Percentiles rank a stretch among this genome's conserved stretches.
Evolutionary conservation across 176 grass and related monocot species (phyloP).

Genomic region (Triticum urartu): DNA sequence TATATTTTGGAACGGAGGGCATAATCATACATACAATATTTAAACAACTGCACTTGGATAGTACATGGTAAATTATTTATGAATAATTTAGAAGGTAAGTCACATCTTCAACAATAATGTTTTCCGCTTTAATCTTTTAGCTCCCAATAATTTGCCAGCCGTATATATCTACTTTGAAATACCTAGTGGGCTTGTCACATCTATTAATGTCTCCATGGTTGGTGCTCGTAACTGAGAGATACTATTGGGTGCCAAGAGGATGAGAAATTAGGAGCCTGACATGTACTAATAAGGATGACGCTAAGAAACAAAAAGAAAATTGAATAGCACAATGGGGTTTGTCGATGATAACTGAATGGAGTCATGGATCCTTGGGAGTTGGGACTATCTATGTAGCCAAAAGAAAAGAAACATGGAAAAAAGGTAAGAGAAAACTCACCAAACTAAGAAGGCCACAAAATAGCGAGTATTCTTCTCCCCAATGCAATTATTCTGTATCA

Average conservation of each 20-base stretch:
- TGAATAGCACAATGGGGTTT: background rate
- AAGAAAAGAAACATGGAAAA: background rate
- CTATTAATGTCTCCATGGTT: constrained; percentile 13
- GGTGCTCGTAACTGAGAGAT: background rate
- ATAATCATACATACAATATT: background rate
- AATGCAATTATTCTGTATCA: constrained; percentile 94
- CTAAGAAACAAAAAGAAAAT: constrained; percentile 1
- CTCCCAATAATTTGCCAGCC: background rate
- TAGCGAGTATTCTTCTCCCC: constrained; percentile 98
- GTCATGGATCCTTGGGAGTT: background rate
- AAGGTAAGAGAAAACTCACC: constrained; percentile 55
- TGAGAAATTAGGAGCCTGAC: background rate
- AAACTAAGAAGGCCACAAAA: constrained; percentile 94
- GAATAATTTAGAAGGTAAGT: background rate
- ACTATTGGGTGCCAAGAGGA: background rate
- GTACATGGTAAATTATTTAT: constrained; percentile 5
- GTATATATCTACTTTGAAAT: constrained; percentile 10
- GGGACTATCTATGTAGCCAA: background rate
- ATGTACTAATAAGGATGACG: background rate
- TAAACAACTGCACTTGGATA: constrained; percentile 9
- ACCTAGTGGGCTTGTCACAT: background rate
- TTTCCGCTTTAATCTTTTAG: constrained; percentile 19
- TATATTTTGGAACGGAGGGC: too few species aligned
- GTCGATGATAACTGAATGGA: background rate
- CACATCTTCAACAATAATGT: background rate